Evolutionary conservation across 2,329 filamentous ascomycete species (phyloP), one percentile per base, ranked within the genome.

Genomic region (Dactylellina drechsleri): DNA sequence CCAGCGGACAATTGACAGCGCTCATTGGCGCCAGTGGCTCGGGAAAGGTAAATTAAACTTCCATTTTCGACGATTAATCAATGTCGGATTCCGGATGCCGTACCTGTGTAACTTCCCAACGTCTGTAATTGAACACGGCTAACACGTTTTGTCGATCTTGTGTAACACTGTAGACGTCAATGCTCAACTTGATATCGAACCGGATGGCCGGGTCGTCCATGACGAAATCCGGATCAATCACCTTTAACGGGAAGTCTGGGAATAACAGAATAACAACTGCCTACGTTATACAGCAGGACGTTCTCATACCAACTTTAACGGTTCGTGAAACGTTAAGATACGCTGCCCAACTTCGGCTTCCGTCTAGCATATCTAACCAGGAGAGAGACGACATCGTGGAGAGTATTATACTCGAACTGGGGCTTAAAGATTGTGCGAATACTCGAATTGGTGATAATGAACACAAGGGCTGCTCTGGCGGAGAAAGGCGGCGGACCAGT

Each of bases 221-320:
- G 12, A 81, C 82, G 20, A 82, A 83, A 15, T 82, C 84, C 2
- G 90, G 91, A 0, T 80, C 81, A 2, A 85, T 85, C 0, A 86
- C 85, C 0, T 92, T 91, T 81, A 92, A 92, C 79, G 86, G 85
- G 0, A 81, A 82, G 43, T 77, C 83, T 23, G 85, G 87, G 0
- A 83, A 88, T 3, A 83, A 85, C 26, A 84, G 83, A 66, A 83
- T 90, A 54, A 83, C 89, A 60, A 86, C 89, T 80, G 86, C 89
- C 58, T 91, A 92, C 83, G 90, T 91, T 18, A 91, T 90, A 85
- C 90, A 93, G 80, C 89, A 92, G 78, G 91, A 93, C 79, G 85
- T 92, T 13, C 83, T 93, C 0, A 83, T 92, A 0, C 89, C 91
- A 0, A 90, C 89, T 0, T 82, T 93, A 71, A 93, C 91, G 0